Evolutionary conservation across 257 asterid genomes (phyloP).

Genomic region (Capsicum chinense): DNA sequence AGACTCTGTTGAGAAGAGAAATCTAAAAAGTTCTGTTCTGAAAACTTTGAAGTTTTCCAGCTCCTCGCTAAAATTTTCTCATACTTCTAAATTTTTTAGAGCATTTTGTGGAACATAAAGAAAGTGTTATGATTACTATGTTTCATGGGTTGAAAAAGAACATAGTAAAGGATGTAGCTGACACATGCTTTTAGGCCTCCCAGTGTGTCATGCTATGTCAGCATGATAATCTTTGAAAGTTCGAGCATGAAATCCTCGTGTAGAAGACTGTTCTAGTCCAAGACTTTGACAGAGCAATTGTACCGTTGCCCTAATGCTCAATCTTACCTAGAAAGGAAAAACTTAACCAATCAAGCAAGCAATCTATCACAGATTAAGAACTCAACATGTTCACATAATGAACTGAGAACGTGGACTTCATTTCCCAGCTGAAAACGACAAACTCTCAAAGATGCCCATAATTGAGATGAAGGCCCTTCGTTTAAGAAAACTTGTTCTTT

Average conservation of each 20-base stretch:
- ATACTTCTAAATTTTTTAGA: neutral
- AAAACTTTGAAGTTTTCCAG: neutral
- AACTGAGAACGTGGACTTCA: neutral
- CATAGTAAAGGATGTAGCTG: neutral
- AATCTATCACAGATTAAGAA: neutral
- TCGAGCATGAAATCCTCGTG: neutral
- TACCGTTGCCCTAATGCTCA: neutral
- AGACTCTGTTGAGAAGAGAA: conserved; percentile 17
- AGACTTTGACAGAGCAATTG: conserved; percentile 1
- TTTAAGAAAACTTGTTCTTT: neutral
- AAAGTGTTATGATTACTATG: neutral
- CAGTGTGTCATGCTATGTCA: conserved; percentile 9
- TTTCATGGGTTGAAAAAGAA: conserved; percentile 1
- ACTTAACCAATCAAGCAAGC: conserved; percentile 18
- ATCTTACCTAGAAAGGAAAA: conserved; percentile 3
- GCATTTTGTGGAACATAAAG: conserved; percentile 12
- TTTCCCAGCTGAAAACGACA: conserved; percentile 10
- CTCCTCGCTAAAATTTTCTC: neutral
- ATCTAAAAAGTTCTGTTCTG: neutral
- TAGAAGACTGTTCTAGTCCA: neutral
- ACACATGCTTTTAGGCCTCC: neutral
- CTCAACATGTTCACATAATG: neutral
- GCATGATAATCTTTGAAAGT: neutral
- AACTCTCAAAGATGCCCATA: neutral
- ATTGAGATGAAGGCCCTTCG: conserved; percentile 3